These are phyloP conservation scores for Monosporascus ibericus DNA, from an alignment of 2,329 filamentous ascomycete species.

Conservation along the genomic window DNA sequence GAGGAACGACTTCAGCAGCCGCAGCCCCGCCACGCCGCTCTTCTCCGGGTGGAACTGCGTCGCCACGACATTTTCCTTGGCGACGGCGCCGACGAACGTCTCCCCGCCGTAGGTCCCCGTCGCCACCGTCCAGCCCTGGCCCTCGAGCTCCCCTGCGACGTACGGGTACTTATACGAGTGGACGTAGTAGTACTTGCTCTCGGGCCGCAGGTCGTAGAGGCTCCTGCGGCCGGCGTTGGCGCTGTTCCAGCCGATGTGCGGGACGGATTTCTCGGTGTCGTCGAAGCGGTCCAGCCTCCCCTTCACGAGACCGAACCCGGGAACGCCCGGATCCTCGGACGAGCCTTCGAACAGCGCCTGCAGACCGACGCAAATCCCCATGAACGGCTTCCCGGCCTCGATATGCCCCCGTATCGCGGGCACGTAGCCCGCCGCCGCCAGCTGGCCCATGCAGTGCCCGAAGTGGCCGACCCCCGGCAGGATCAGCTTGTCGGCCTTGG, in stretches of 20 bases:
- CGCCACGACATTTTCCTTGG: conserved; percentile 76
- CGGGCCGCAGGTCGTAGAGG: conserved; percentile 72
- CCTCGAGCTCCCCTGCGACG: conserved; percentile 64
- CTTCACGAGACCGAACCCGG: conserved; percentile 72
- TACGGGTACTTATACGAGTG: conserved; percentile 90
- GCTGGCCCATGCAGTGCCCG: conserved; percentile 85
- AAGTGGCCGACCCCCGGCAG: conserved; percentile 96
- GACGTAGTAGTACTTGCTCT: conserved; percentile 97
- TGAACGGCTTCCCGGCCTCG: conserved; percentile 87
- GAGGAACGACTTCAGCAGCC: conserved; percentile 80
- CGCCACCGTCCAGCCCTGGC: conserved; percentile 84
- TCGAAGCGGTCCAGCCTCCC: conserved; percentile 70
- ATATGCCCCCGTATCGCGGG: conserved; percentile 81
- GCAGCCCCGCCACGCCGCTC: conserved; percentile 81
- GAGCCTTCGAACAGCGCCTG: conserved; percentile 88
- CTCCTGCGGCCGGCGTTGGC: conserved; percentile 55
- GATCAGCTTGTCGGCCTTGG: conserved; percentile 87
- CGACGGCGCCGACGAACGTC: conserved; percentile 86
- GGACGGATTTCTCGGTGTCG: conserved; percentile 77
- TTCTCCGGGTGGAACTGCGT: conserved; percentile 99
- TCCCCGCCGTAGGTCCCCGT: conserved; percentile 83
- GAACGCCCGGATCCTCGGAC: conserved; percentile 64
- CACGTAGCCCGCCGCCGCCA: conserved; percentile 75
- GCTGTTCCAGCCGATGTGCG: conserved; percentile 98
- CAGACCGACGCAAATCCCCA: conserved; percentile 93